phyloP scores from a whole-genome alignment of 495 filamentous ascomycete species.

The Penicillium canariense region DNA sequence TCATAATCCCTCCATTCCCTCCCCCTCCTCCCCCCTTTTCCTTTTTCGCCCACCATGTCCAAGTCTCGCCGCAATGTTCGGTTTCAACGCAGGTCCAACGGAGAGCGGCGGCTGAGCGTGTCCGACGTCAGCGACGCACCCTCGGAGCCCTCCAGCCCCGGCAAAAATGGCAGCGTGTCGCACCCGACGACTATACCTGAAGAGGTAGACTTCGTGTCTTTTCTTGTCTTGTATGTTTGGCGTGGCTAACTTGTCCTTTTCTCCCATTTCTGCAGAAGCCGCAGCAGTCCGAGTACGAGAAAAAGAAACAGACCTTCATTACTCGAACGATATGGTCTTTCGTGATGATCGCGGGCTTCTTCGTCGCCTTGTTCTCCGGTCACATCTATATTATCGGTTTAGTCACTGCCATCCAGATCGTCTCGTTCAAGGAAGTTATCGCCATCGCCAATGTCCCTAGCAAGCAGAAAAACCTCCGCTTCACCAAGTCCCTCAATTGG shows the following conservation, averaged over 20 bases:
- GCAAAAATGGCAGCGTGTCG: constrained; percentile 43
- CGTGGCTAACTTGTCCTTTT: constrained; percentile 1
- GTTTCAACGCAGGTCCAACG: constrained; percentile 67
- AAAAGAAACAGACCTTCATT: constrained; percentile 98
- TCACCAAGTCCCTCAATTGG: constrained; percentile 97
- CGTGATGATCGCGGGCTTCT: constrained; percentile 94
- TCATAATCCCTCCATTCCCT: constrained; percentile 22
- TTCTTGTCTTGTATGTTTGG: neutral
- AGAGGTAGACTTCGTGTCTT: constrained; percentile 35
- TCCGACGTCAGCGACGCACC: constrained; percentile 72
- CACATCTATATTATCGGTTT: constrained; percentile 96
- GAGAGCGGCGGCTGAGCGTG: constrained; percentile 64
- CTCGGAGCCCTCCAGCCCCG: constrained; percentile 59
- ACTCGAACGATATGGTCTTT: constrained; percentile 97
- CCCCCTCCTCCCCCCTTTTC: constrained; percentile 8
- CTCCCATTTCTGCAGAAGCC: constrained; percentile 34
- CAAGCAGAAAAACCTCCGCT: constrained; percentile 82
- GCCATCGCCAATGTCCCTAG: constrained; percentile 94
- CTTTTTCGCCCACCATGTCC: constrained; percentile 50
- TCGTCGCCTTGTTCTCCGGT: constrained; percentile 84
- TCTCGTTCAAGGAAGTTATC: constrained; percentile 99
- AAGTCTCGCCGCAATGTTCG: constrained; percentile 79
- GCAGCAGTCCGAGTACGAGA: constrained; percentile 79
- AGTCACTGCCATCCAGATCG: constrained; percentile 88
- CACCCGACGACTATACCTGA: constrained; percentile 49